These are phyloP conservation scores for Botrytis squamosa DNA, from an alignment of 2,329 filamentous ascomycete species.

Conservation along the genomic window DNA sequence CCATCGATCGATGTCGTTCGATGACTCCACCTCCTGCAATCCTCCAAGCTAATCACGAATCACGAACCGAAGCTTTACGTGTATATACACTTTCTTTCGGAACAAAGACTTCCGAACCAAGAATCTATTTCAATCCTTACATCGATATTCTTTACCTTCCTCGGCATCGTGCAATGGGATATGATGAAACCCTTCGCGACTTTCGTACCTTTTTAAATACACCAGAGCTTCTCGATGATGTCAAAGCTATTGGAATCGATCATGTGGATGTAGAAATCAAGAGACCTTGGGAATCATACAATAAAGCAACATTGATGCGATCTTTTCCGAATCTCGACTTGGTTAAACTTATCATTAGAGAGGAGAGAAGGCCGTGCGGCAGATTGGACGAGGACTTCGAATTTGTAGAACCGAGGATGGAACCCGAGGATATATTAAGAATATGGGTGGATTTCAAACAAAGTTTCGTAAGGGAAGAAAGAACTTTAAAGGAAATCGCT, in stretches of 20 bases:
- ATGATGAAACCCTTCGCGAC: slow-evolving; percentile 42
- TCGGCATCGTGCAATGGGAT: slow-evolving; percentile 41
- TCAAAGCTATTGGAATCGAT: slow-evolving; percentile 47
- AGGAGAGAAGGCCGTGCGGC: slow-evolving; percentile 1
- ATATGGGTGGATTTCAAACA: slow-evolving; percentile 37
- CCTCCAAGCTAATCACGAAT: slow-evolving; percentile 46
- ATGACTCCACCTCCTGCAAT: slow-evolving; percentile 43
- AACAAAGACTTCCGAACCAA: slow-evolving; percentile 37
- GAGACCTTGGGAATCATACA: slow-evolving; percentile 52
- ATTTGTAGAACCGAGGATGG: slow-evolving; percentile 27
- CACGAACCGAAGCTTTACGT: slow-evolving; percentile 44
- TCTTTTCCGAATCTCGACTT: slow-evolving; percentile 42
- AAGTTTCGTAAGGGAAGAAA: slow-evolving; percentile 33
- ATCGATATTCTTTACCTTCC: slow-evolving; percentile 36
- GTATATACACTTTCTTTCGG: slow-evolving; percentile 42
- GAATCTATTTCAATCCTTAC: slow-evolving; percentile 37
- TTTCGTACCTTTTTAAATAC: slow-evolving; percentile 42
- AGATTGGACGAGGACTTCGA: slow-evolving; percentile 25
- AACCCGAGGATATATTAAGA: slow-evolving; percentile 29
- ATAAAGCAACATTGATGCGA: slow-evolving; percentile 48
- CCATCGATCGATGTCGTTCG: slow-evolving; percentile 38
- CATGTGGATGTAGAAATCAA: slow-evolving; percentile 47
- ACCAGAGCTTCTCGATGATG: slow-evolving; percentile 38
- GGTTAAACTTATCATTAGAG: slow-evolving; percentile 31
- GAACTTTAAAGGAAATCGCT: slow-evolving; percentile 31